Evolutionary conservation across 805 yeast species (phyloP).

Genomic region (Saccharomycopsis capsularis): DNA sequence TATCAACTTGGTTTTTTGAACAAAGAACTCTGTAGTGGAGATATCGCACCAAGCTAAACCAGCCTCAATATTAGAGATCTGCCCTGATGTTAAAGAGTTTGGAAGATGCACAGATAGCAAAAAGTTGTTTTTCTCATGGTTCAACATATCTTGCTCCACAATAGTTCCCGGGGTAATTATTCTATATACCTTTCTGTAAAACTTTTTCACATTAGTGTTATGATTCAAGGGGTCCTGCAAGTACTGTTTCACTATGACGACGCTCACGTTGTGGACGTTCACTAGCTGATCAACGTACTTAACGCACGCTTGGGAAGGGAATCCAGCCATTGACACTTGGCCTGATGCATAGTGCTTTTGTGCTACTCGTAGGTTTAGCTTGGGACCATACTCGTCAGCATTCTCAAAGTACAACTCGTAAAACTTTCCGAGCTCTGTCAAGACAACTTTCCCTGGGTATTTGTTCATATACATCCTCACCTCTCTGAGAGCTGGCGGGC

Average conservation of each 20-base stretch:
- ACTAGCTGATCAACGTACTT: constrained; percentile 71
- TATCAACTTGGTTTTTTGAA: constrained; percentile 53
- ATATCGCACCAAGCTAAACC: constrained; percentile 89
- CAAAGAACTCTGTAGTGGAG: constrained; percentile 71
- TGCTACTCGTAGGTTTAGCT: constrained; percentile 67
- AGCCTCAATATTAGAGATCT: constrained; percentile 39
- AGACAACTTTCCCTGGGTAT: constrained; percentile 48
- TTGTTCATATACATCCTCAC: constrained; percentile 36
- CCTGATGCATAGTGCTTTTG: constrained; percentile 38
- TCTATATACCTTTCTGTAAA: constrained; percentile 66
- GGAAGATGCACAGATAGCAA: constrained; percentile 62
- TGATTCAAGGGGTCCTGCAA: background rate
- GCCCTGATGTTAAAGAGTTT: constrained; percentile 33
- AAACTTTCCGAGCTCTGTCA: constrained; percentile 81
- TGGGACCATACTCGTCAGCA: constrained; percentile 65
- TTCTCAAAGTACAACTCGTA: constrained; percentile 87
- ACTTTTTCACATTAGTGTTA: constrained; percentile 28
- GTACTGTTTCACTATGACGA: constrained; percentile 75
- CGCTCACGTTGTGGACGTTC: constrained; percentile 59
- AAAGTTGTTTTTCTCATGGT: constrained; percentile 64
- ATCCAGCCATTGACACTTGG: constrained; percentile 80
- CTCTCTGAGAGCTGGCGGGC: constrained; percentile 19
- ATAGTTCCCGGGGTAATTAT: constrained; percentile 91
- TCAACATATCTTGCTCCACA: constrained; percentile 77
- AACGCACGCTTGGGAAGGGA: constrained; percentile 66